Base-by-base conservation (phyloP, 306 rosid genomes). In the Prunus salicina region DNA sequence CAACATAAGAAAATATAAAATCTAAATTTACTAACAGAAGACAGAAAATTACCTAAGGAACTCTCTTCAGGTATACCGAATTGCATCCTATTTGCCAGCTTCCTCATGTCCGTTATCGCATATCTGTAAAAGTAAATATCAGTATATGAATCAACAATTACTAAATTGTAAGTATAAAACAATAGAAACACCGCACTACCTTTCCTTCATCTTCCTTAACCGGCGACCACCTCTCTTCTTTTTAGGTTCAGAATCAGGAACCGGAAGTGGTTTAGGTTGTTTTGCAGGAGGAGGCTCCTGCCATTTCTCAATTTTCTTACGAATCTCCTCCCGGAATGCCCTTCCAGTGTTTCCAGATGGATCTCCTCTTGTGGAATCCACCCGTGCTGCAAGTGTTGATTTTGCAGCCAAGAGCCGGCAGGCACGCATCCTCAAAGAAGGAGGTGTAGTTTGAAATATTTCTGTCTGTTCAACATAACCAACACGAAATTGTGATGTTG, bases 191-290 rank as follows among this genome's bases (percentile, higher is more conserved):
- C 25, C 38, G 16, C 52, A 63, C 74, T 51, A 93, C 98, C 98
- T 90, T 80, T 93, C 94, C 79, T 90, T 93, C 96, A 89, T 90
- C 82, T 92, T 92, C 90, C 97, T 86, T 24, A 92, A 83, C 28
- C 92, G 89, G 68, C 93, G 96, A 70, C 97, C 97, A 70, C 97
- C 98, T 85, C 97, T 95, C 91, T 90, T 92, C 89, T 95, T 95
- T 82, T 92, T 92, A 71, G 98, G 98, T 76, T 95, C 53, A 50
- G 5, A 13, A 50, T 50, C 53, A 50, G 53, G 53, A 50, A 50
- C 18, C 5, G 53, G 53, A 14, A 50, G 53, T 12, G 53, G 53
- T 14, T 50, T 50, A 12, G 53, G 53, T 50, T 50, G 53, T 14
- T 14, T 50, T 13, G 53, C 53, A 50, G 53, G 53, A 3, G 15